Evolutionary conservation across 2,329 filamentous ascomycete species (phyloP).

Genomic region (Cadophora gregata): DNA sequence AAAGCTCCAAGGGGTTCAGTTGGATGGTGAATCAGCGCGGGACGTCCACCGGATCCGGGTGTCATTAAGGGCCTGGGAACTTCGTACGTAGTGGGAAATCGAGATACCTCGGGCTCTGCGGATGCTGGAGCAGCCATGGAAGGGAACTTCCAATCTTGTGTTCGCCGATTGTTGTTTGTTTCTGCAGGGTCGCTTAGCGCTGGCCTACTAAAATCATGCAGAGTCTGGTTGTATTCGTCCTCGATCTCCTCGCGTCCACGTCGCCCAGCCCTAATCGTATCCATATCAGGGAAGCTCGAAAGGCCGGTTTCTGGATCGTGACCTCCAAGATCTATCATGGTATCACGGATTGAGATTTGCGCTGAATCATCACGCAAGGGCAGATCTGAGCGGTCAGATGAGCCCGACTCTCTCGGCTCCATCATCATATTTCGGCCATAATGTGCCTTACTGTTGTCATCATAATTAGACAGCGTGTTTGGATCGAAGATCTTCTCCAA

Average conservation of each 20-base stretch:
- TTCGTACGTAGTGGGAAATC: slow-evolving; percentile 52
- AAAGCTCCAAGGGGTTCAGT: slow-evolving; percentile 54
- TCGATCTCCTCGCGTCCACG: slow-evolving; percentile 32
- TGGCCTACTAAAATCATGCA: slow-evolving; percentile 53
- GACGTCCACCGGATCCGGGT: slow-evolving; percentile 48
- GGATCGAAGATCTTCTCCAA: slow-evolving; percentile 71
- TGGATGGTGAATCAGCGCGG: slow-evolving; percentile 55
- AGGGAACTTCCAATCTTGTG: slow-evolving; percentile 65
- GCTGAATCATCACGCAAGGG: slow-evolving; percentile 63
- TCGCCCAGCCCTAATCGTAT: slow-evolving; percentile 55
- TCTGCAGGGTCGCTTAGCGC: slow-evolving; percentile 65
- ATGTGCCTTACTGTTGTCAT: slow-evolving; percentile 66
- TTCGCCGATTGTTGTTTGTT: slow-evolving; percentile 56
- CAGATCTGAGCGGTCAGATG: slow-evolving; percentile 55
- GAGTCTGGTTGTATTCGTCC: slow-evolving; percentile 33
- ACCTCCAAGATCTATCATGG: slow-evolving; percentile 68
- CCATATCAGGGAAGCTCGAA: slow-evolving; percentile 65
- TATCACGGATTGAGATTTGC: slow-evolving; percentile 60
- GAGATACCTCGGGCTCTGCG: slow-evolving; percentile 58
- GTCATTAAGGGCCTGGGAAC: slow-evolving; percentile 37
- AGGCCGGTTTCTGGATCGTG: slow-evolving; percentile 62
- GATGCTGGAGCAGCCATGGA: slow-evolving; percentile 59
- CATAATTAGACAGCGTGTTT: slow-evolving; percentile 68
- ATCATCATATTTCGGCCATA: slow-evolving; percentile 53
- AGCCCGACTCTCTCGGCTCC: slow-evolving; percentile 14